A percentile compares a stretch with the other conserved stretches of the same genome.
These are phyloP conservation scores for Plasmodium inui DNA, from an alignment of 169 alveolate species.

Conservation along the genomic window DNA sequence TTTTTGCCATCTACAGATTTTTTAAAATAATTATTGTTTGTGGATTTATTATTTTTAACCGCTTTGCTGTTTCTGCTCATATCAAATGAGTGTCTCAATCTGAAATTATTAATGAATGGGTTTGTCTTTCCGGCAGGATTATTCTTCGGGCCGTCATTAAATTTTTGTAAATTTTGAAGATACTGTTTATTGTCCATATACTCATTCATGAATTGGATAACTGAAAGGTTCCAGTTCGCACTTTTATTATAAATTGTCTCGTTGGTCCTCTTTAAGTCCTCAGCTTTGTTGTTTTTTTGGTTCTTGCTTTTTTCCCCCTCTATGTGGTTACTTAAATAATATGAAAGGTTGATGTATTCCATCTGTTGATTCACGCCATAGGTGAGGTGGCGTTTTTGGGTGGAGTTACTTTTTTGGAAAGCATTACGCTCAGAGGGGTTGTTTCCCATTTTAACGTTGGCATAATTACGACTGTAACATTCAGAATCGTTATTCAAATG, in stretches of 20 bases:
- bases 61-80: not conserved
- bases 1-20: not conserved
- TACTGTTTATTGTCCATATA: constrained; percentile 15
- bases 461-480: not conserved
- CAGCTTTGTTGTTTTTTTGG: not conserved
- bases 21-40: constrained; percentile 3
- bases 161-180: not conserved
- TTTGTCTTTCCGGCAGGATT: not conserved
- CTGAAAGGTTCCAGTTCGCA: not conserved
- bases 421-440: not conserved
- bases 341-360: constrained; percentile 9
- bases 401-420: not conserved
- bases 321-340: not conserved
- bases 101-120: not conserved
- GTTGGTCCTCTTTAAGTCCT: not conserved
- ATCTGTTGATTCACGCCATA: constrained; percentile 8
- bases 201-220: not conserved
- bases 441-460: not conserved
- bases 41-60: constrained; percentile 2
- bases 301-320: not conserved
- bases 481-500: not conserved
- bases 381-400: not conserved
- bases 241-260: not conserved
- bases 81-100: constrained; percentile 23
- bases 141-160: constrained; percentile 8